Evolutionary conservation across 202 grass and related monocot genomes (phyloP).

Genomic region (Schoenoplectus triqueter): DNA sequence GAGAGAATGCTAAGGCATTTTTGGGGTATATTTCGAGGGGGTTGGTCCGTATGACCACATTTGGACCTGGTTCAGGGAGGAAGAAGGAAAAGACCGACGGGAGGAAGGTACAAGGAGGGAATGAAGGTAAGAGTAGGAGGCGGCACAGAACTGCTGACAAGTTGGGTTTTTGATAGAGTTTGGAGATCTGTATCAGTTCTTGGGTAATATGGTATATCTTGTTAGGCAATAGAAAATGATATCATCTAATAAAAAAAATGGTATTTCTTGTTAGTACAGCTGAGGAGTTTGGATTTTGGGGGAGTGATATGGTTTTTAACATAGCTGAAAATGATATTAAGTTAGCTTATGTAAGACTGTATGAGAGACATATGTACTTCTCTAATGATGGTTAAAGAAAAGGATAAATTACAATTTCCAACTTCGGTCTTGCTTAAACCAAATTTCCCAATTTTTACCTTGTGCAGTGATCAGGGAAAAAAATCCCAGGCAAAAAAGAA

Average conservation of each 20-base stretch:
- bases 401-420: background rate
- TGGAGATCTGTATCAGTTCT: conserved; percentile 1
- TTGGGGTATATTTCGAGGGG: conserved; percentile 70
- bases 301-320: conserved; percentile 22
- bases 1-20: conserved; percentile 62
- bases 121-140: conserved; percentile 47
- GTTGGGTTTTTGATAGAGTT: background rate
- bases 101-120: conserved; percentile 42
- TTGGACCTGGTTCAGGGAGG: conserved; percentile 48
- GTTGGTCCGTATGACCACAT: conserved; percentile 61
- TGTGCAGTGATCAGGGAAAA: background rate
- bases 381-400: conserved; percentile 3
- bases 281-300: conserved; percentile 13
- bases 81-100: conserved; percentile 43
- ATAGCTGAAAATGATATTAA: conserved; percentile 27
- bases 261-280: conserved; percentile 13
- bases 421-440: background rate
- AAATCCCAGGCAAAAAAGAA: background rate
- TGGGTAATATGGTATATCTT: conserved; percentile 7
- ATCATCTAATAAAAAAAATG: conserved; percentile 22
- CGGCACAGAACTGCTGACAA: conserved; percentile 41
- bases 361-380: conserved; percentile 31
- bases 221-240: conserved; percentile 21
- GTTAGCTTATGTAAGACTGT: conserved; percentile 28
- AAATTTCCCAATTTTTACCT: background rate